Evolutionary conservation across 2,329 filamentous ascomycete species (phyloP).

Genomic region (Aspergillus brasiliensis): DNA sequence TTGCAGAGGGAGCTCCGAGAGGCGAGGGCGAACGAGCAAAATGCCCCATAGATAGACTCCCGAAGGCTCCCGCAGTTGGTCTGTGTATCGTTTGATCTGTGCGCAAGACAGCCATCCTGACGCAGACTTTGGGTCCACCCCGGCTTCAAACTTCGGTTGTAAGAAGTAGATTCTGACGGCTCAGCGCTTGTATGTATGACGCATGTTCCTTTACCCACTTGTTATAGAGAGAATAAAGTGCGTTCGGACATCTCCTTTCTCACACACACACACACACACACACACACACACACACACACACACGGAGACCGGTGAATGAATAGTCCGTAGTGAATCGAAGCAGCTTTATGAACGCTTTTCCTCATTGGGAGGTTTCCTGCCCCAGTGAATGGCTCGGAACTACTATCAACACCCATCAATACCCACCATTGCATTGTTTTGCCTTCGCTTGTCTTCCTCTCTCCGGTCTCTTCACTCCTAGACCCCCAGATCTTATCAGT

Average conservation of each 20-base stretch:
- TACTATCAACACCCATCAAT: neutral
- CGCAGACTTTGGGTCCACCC: neutral
- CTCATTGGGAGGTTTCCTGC: neutral
- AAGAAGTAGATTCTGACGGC: neutral
- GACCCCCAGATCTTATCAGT: neutral
- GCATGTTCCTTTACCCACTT: neutral
- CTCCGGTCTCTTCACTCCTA: neutral
- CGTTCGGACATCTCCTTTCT: neutral
- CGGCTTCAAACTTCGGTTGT: neutral
- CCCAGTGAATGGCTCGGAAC: neutral
- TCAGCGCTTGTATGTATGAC: neutral
- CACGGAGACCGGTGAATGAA: neutral
- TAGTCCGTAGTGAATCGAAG: neutral
- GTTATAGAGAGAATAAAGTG: neutral
- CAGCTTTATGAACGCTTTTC: neutral
- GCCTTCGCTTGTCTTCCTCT: neutral
- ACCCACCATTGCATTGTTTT: neutral
- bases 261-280: too few species aligned
- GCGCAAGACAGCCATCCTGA: neutral
- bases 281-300: neutral
- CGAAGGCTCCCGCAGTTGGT: neutral
- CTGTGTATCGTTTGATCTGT: neutral
- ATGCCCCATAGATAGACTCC: neutral
- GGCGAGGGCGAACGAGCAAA: neutral
- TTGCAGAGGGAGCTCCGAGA: slow-evolving; percentile 39